Evolutionary conservation across 2,329 filamentous ascomycete genomes (phyloP).

Genomic region (Pseudopithomyces maydicus): DNA sequence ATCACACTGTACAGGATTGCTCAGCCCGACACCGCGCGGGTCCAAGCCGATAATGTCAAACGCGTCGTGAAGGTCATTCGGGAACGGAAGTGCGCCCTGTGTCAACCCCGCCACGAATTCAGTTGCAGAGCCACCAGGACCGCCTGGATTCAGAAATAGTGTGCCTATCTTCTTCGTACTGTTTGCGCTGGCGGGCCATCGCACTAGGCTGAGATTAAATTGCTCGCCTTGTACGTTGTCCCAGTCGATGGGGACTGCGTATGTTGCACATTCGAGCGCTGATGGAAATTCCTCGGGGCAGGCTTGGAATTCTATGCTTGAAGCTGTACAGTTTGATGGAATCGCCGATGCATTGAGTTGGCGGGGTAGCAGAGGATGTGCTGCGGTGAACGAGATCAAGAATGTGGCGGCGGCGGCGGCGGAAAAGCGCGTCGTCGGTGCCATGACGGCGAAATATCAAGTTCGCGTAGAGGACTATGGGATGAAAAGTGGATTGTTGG

Average conservation of each 20-base stretch:
- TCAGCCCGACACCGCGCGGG: constrained; percentile 50
- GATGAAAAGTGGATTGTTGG: too few species aligned
- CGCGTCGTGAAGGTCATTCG: constrained; percentile 17
- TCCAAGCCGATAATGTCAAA: constrained; percentile 54
- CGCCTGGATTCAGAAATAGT: constrained; percentile 50
- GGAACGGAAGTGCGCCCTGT: background rate
- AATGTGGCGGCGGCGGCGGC: background rate
- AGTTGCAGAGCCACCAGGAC: constrained; percentile 42
- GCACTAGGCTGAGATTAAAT: constrained; percentile 29
- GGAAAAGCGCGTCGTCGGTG: background rate
- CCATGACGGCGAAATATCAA: background rate
- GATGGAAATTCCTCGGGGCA: background rate
- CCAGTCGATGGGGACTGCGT: constrained; percentile 36
- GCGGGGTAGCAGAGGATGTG: background rate
- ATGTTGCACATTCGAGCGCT: background rate
- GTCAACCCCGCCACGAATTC: constrained; percentile 19
- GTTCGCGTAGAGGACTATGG: background rate
- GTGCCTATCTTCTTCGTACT: constrained; percentile 35
- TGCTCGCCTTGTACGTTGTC: constrained; percentile 22
- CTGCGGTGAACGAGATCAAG: background rate
- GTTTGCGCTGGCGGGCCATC: constrained; percentile 20
- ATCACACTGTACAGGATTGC: constrained; percentile 48
- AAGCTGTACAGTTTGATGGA: background rate
- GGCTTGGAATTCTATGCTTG: background rate
- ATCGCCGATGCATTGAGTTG: background rate